These are phyloP conservation scores for Selaginella tamariscina DNA, from an alignment of 75 land plant species.

Conservation along the genomic window DNA sequence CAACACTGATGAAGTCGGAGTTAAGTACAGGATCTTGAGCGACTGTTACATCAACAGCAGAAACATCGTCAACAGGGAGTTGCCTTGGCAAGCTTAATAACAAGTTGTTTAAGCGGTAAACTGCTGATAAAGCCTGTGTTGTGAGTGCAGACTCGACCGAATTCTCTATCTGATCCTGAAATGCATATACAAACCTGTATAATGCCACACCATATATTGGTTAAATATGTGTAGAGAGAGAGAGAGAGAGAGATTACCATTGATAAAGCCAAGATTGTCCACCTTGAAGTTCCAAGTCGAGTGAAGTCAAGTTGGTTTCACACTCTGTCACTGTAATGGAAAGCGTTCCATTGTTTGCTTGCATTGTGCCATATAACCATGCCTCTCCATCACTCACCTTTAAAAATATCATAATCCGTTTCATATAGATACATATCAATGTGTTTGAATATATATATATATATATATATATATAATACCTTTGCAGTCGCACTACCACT, in stretches of 20 bases:
- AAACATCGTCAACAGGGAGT: slow-evolving; percentile 29
- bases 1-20: slow-evolving; percentile 47
- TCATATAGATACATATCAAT: not conserved
- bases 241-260: slow-evolving; percentile 31
- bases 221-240: not conserved
- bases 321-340: slow-evolving; percentile 30
- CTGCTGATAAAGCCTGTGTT: slow-evolving; percentile 39
- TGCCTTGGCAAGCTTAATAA: slow-evolving; percentile 48
- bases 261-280: slow-evolving; percentile 85
- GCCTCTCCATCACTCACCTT: slow-evolving; percentile 65
- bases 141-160: slow-evolving; percentile 53
- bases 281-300: slow-evolving; percentile 42
- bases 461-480: slow-evolving; percentile 23
- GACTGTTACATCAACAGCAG: slow-evolving; percentile 63
- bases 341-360: slow-evolving; percentile 36
- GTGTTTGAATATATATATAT: not conserved
- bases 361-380: slow-evolving; percentile 30
- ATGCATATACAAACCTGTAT: slow-evolving; percentile 64
- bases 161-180: slow-evolving; percentile 41
- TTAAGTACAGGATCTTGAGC: slow-evolving; percentile 39
- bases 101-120: slow-evolving; percentile 36
- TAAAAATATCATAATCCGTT: not conserved
- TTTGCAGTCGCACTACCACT: slow-evolving; percentile 43
- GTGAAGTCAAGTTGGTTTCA: slow-evolving; percentile 38
- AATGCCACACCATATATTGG: not conserved